Conservation (phyloP, 2,329 filamentous ascomycete species). For the Paecilomyces niveus region DNA sequence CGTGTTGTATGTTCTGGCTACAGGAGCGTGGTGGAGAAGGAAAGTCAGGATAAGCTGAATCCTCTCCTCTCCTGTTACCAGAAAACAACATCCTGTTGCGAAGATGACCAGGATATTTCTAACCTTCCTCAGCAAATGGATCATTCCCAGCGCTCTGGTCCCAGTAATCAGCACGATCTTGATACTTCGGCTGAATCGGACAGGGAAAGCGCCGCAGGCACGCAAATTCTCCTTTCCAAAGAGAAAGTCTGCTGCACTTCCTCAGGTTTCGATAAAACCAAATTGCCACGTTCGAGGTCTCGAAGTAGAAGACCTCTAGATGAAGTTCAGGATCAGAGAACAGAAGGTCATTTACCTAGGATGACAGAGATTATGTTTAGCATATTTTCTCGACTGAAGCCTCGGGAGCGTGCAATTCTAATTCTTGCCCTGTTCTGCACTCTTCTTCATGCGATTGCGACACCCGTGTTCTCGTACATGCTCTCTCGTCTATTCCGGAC, state of each 20-base stretch:
- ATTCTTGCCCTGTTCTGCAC: constrained; percentile 56
- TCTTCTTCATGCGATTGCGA: constrained; percentile 57
- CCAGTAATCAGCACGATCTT: constrained; percentile 31
- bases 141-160: constrained; percentile 51
- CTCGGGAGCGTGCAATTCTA: constrained; percentile 47
- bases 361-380: constrained; percentile 57
- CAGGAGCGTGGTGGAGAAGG: constrained; percentile 45
- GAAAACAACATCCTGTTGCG: no score
- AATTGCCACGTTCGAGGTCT: neutral
- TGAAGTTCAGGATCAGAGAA: neutral
- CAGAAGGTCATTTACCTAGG: constrained; percentile 11
- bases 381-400: constrained; percentile 60
- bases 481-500: constrained; percentile 66
- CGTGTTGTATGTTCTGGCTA: constrained; percentile 62
- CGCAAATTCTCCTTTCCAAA: neutral
- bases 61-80: neutral
- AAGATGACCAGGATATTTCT: no score
- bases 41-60: constrained; percentile 18
- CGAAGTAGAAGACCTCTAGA: constrained; percentile 3
- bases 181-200: neutral
- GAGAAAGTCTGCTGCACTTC: neutral
- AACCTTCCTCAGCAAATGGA: no score
- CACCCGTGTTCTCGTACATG: constrained; percentile 68
- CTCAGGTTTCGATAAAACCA: constrained; percentile 3
- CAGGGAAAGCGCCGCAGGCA: neutral